These are phyloP conservation scores for Euphorbia lathyris DNA, from an alignment of 345 rosid genomes.

Conservation along the genomic window DNA sequence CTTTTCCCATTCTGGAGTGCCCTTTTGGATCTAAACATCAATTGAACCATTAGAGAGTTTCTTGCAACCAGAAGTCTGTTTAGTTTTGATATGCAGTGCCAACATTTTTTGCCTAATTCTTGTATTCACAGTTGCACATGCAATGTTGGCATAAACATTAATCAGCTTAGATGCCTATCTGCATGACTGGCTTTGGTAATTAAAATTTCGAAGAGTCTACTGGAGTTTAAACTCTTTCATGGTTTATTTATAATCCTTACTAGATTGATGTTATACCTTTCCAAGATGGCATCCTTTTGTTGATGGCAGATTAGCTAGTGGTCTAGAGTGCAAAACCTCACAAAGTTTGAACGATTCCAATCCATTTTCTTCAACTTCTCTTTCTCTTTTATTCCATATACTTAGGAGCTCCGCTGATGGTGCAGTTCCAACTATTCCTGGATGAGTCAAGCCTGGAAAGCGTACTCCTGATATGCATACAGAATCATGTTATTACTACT, in stretches of 20 bases:
- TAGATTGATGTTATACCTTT: constrained; percentile 32
- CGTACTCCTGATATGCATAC: constrained; percentile 55
- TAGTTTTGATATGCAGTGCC: not conserved
- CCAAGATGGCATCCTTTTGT: constrained; percentile 75
- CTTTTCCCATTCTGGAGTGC: constrained; percentile 75
- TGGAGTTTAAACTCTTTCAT: not conserved
- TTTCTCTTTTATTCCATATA: constrained; percentile 84
- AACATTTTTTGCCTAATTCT: not conserved
- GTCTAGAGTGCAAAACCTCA: constrained; percentile 78
- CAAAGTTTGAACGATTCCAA: constrained; percentile 46
- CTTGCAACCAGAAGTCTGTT: not conserved
- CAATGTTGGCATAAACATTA: not conserved
- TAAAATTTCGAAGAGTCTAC: not conserved
- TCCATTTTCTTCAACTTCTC: constrained; percentile 64
- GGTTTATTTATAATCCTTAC: not conserved
- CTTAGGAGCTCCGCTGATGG: constrained; percentile 73
- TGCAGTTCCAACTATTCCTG: constrained; percentile 84
- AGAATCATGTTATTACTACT: constrained; percentile 7
- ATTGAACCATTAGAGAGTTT: constrained; percentile 10
- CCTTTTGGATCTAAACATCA: constrained; percentile 49
- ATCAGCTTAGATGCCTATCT: not conserved
- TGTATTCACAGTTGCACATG: not conserved
- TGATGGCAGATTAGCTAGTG: constrained; percentile 71
- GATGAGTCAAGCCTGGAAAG: constrained; percentile 86
- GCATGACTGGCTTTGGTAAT: not conserved